A percentile compares a stretch with the other conserved stretches of the same genome.
Evolutionary conservation across 2,329 filamentous ascomycete genomes (phyloP).

Genomic region (Monosporascus cannonballus): DNA sequence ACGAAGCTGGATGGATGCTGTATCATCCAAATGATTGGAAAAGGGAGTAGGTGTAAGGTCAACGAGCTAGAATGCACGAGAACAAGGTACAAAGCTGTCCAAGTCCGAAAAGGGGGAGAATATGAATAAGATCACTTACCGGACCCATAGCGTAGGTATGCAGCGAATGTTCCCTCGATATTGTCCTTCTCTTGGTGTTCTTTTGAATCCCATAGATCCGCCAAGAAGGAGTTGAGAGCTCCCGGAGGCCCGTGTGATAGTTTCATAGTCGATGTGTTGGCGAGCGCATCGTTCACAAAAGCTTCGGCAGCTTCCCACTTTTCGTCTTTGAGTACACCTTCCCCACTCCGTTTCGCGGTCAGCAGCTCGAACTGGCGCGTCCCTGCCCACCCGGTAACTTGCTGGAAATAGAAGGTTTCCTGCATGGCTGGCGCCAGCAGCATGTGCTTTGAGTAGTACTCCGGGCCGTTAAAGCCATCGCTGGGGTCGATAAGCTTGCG

Average conservation of each 20-base stretch:
- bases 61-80: no score
- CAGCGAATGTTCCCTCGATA: slow-evolving; percentile 23
- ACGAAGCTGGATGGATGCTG: background rate
- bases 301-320: slow-evolving; percentile 21
- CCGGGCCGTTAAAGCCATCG: slow-evolving; percentile 28
- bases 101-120: background rate
- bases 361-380: slow-evolving; percentile 26
- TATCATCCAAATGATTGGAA: background rate
- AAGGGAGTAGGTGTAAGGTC: background rate
- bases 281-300: slow-evolving; percentile 24
- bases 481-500: slow-evolving; percentile 27
- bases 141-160: slow-evolving; percentile 23
- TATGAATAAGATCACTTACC: slow-evolving; percentile 4
- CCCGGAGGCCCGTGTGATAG: slow-evolving; percentile 25
- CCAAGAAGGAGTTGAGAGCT: slow-evolving; percentile 22
- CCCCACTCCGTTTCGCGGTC: slow-evolving; percentile 16
- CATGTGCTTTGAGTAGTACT: slow-evolving; percentile 27
- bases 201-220: slow-evolving; percentile 26
- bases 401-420: slow-evolving; percentile 25
- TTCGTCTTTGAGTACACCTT: slow-evolving; percentile 18
- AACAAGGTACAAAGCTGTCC: no score
- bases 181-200: slow-evolving; percentile 25
- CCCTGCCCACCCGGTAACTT: slow-evolving; percentile 25
- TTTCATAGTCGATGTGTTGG: slow-evolving; percentile 27
- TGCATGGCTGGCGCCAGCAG: slow-evolving; percentile 24